Percentiles rank a stretch among this genome's conserved stretches.
These are phyloP conservation scores for Fagopyrum esculentum DNA, from an alignment of 148 eudicot genomes.

Conservation along the genomic window DNA sequence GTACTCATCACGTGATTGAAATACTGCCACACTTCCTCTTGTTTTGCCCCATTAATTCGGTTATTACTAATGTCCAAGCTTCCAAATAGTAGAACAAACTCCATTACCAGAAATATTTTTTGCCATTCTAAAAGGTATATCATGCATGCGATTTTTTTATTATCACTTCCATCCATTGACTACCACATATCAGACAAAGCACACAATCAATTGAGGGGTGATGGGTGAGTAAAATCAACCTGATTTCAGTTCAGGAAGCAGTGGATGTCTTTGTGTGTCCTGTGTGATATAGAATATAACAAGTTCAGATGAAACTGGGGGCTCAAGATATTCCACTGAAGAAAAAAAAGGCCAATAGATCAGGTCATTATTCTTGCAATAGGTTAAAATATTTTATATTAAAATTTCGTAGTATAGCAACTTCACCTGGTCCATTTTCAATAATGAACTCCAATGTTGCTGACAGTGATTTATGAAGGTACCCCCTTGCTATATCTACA, in stretches of 20 bases:
- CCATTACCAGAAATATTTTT: not conserved
- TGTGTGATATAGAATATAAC: slow-evolving; percentile 74
- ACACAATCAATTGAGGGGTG: not conserved
- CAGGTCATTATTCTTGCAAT: not conserved
- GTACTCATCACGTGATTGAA: too few species aligned
- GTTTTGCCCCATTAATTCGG: not conserved
- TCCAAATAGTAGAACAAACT: not conserved
- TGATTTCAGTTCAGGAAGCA: slow-evolving; percentile 70
- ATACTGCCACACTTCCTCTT: not conserved
- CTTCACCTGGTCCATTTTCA: slow-evolving; percentile 53
- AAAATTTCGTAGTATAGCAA: not conserved
- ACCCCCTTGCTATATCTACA: slow-evolving; percentile 59
- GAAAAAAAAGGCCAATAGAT: not conserved
- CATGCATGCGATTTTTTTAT: not conserved
- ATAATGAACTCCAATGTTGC: slow-evolving; percentile 66
- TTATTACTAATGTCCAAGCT: not conserved
- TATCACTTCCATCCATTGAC: not conserved
- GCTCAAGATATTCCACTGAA: slow-evolving; percentile 53
- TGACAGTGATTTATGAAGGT: slow-evolving; percentile 60
- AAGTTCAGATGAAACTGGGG: slow-evolving; percentile 58
- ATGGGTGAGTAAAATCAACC: slow-evolving; percentile 25
- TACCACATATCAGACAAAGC: not conserved
- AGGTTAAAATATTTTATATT: not conserved
- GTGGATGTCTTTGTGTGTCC: slow-evolving; percentile 68
- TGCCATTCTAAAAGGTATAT: not conserved